A percentile compares a stretch with the other conserved stretches of the same genome.
Evolutionary conservation across 179 eudicot genomes (phyloP).

Genomic region (Pouteria campechiana): DNA sequence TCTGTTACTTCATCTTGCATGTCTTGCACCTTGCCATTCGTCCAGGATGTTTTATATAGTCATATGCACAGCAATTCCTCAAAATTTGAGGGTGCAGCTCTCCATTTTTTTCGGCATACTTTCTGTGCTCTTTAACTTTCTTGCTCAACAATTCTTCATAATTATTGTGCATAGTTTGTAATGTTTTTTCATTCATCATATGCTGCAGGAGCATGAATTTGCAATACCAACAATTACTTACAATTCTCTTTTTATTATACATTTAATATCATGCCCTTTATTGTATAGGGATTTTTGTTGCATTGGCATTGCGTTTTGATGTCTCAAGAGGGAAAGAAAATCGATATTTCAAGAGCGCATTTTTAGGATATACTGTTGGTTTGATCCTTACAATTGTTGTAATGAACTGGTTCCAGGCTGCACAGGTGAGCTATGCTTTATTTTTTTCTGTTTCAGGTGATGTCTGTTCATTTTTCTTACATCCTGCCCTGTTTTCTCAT

Average conservation of each 20-base stretch:
- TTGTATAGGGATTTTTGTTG: slow-evolving; percentile 85
- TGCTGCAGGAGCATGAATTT: too few relatives aligned
- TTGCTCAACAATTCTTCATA: too few relatives aligned
- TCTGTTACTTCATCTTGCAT: too few relatives aligned
- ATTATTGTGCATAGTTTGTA: background rate
- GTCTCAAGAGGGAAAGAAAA: slow-evolving; percentile 80
- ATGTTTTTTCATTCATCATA: background rate
- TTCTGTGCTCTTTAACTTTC: too few relatives aligned
- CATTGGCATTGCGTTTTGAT: slow-evolving; percentile 93
- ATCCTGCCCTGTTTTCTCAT: background rate
- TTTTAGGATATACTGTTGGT: slow-evolving; percentile 69
- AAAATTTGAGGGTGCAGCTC: too few relatives aligned
- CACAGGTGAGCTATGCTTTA: slow-evolving; percentile 48
- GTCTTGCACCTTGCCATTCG: too few relatives aligned
- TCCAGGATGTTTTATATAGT: too few relatives aligned
- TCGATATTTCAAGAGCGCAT: slow-evolving; percentile 93
- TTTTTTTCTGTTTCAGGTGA: background rate
- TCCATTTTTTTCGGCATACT: too few relatives aligned
- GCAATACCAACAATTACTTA: too few relatives aligned
- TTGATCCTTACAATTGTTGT: slow-evolving; percentile 74
- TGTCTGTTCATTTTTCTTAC: background rate
- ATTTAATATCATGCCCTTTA: too few relatives aligned
- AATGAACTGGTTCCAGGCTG: slow-evolving; percentile 99
- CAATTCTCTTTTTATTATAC: too few relatives aligned
- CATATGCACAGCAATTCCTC: too few relatives aligned